Evolutionary conservation across 495 filamentous ascomycete species (phyloP), one percentile per base, ranked within the genome.

Genomic region (Margaritispora aquatica): DNA sequence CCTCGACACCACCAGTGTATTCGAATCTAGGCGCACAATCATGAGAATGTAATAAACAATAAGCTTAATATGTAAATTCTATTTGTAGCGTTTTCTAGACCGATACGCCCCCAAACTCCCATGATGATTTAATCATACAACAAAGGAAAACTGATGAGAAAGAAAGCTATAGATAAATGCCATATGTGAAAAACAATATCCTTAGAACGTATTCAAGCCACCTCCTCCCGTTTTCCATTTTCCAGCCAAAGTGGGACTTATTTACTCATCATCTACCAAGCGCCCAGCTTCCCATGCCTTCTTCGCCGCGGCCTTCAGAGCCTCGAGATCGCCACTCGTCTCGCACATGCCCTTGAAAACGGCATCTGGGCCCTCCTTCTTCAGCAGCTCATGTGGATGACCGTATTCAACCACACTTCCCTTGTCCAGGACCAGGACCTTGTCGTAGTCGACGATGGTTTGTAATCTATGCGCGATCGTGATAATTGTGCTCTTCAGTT

Each of bases 401-500:
- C 87, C 95, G 70, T 80, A 97, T 73, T 99, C 93, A 20, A 94
- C 79, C 19, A 99, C 88, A 31, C 75, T 70, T 24, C 95, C 95
- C 66, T 92, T 89, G 65, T 99, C 95, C 24, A 99, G 77, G 13
- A 97, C 92, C 4, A 97, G 78, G n/a, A 99, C 94, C 77, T 96
- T 96, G 74, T 97, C 93, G 68, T 97, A 97, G 68, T 97, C 95
- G 50, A 91, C 89, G 65, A 99, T 96, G 0, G 93, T 97, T 63
- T 96, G 90, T 57, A 99, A 78, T 13, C 95, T 86, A 71, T 99
- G 95, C n/a, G 95, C 95, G 65, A 99, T 97, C 0, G 95, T 97
- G 68, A 96, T 92, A 69, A 95, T 96, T 11, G 95, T 99, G 73
- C 86, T 92, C 44, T 87, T 85, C 38, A 97, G 77, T 69, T 96